phyloP scores from a whole-genome alignment of 192 early-diverging fungal genomes.

The Coemansia sp. region DNA sequence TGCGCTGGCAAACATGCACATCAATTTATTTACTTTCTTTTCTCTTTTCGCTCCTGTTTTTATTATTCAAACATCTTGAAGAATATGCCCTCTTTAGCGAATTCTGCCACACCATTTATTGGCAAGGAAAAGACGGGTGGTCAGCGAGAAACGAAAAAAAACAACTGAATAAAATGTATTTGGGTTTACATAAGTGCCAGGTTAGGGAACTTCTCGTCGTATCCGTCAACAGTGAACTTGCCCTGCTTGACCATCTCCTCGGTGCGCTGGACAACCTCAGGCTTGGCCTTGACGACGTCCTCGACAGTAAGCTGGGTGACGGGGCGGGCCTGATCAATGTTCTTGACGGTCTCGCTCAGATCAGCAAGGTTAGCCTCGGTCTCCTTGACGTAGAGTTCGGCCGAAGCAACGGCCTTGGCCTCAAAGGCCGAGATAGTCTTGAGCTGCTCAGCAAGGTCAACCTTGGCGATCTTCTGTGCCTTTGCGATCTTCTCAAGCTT shows the following conservation, averaged over 20 bases:
- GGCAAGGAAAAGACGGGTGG: not conserved
- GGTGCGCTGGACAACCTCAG: conserved; percentile 84
- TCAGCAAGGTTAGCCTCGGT: conserved; percentile 83
- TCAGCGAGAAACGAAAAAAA: no score
- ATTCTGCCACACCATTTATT: not conserved
- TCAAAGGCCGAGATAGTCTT: conserved; percentile 74
- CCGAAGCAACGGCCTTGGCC: conserved; percentile 66
- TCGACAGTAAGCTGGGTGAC: conserved; percentile 91
- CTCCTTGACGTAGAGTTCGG: conserved; percentile 80
- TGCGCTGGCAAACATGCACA: not conserved
- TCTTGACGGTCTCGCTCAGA: conserved; percentile 81
- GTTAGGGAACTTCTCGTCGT: conserved; percentile 92
- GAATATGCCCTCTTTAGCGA: no score
- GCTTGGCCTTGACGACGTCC: conserved; percentile 89
- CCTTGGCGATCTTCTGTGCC: conserved; percentile 74
- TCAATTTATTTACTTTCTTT: no score
- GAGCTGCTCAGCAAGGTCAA: conserved; percentile 83
- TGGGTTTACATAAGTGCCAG: conserved; percentile 63
- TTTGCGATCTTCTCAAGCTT: conserved; percentile 84
- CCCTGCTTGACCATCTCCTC: conserved; percentile 90
- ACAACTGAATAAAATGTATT: not conserved
- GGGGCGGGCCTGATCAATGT: conserved; percentile 93
- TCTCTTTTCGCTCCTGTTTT: no score
- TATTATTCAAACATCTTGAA: no score
- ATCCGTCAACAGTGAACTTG: conserved; percentile 88